Evolutionary conservation across 345 rosid genomes (phyloP), one percentile per base, ranked within the genome.

Genomic region (Triadica sebifera): DNA sequence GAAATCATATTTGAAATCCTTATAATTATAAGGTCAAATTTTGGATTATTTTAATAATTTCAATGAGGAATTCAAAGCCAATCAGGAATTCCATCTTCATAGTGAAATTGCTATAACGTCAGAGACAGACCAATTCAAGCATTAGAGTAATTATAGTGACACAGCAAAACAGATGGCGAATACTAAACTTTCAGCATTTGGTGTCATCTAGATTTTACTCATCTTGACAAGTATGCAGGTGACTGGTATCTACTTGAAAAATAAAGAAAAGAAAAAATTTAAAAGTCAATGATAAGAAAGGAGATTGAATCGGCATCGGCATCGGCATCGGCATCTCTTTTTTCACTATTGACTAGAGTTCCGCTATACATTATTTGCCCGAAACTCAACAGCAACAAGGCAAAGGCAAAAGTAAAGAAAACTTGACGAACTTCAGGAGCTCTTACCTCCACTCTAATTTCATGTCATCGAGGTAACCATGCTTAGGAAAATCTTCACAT

Each of bases 371-470:
- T 41, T 1, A 25, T 43, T 16, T 39, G 65, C 38, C 45, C 41
- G 7, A 51, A 8, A 34, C 57, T 68, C 72, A 9, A 19, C 2
- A 12, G 25, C 45, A 24, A 67, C 29, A 58, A 51, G 24, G 9
- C 38, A 25, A 58, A 29, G 34, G 52, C 65, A 24, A 70, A 66
- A 66, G 50, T 46, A 46, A 12, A 70, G n/a, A 56, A 16, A 56
- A 38, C 22, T 2, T 55, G 5, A 12, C 11, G 24, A 38, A 12
- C 39, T 57, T 70, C 22, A 45, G 51, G 38, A 56, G 52, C 74
- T 70, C 55, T 29, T 34, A 51, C 29, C 19, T 56, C 12, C n/a
- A 12, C 2, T 20, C 12, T 41, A 6, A 12, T 41, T 53, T 56
- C 58, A 47, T 70, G 17, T 38, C 16, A 38, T 5, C 16, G 50